phyloP scores from a whole-genome alignment of 139 green algal genomes.

The Marvania coccoides region DNA sequence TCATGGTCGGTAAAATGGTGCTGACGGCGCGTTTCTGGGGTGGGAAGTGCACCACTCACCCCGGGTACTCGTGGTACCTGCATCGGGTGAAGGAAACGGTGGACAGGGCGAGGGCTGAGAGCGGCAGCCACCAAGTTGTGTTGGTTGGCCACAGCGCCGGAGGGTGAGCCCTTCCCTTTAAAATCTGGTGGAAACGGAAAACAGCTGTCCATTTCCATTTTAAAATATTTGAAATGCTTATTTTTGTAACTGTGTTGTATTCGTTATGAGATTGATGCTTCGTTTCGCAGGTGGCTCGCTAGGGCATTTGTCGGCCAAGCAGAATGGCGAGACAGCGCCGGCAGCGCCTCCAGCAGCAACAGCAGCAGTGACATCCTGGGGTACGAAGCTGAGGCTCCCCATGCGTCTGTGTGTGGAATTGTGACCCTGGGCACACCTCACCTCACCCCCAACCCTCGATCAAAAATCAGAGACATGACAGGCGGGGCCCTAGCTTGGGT shows the following conservation, averaged over 20 bases:
- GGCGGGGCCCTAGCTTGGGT: constrained; percentile 59
- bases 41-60: constrained; percentile 32
- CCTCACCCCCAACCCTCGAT: constrained; percentile 21
- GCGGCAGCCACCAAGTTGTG: constrained; percentile 26
- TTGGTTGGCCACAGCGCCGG: constrained; percentile 58
- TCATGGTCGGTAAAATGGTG: constrained; percentile 37
- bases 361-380: constrained; percentile 5
- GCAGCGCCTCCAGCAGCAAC: not conserved
- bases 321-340: not conserved
- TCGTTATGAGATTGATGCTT: no score
- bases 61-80: constrained; percentile 57
- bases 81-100: constrained; percentile 39
- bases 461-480: constrained; percentile 38
- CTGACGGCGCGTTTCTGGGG: constrained; percentile 46
- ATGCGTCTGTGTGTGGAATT: no score
- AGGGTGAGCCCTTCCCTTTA: no score
- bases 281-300: no score
- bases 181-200: no score
- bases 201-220: no score
- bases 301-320: not conserved
- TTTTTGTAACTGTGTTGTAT: no score
- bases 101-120: constrained; percentile 35
- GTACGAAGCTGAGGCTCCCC: constrained; percentile 20
- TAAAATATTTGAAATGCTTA: no score
- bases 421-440: constrained; percentile 64